phyloP scores from a whole-genome alignment of 768 basidiomycete species.

The Amanita brunnescens region DNA sequence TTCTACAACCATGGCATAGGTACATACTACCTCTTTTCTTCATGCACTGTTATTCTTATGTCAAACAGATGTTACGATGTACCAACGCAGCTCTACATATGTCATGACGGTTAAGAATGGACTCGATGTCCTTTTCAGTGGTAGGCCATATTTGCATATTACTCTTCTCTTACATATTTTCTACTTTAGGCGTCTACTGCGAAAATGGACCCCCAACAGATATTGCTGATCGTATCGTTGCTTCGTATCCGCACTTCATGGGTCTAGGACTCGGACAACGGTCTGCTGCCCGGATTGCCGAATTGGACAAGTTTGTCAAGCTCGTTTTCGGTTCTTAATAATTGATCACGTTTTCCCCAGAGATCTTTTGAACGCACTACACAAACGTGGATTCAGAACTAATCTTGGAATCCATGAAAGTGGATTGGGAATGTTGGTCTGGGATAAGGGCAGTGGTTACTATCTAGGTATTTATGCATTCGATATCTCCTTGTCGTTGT shows the following conservation, averaged over 20 bases:
- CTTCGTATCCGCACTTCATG: slow-evolving; percentile 34
- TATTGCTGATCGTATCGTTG: slow-evolving; percentile 40
- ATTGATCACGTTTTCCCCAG: slow-evolving; percentile 18
- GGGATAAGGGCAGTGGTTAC: slow-evolving; percentile 28
- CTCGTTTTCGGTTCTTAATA: background rate
- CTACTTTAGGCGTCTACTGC: slow-evolving; percentile 25
- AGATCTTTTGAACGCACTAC: slow-evolving; percentile 37
- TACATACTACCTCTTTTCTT: background rate
- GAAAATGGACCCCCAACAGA: slow-evolving; percentile 43
- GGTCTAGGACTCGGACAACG: slow-evolving; percentile 15
- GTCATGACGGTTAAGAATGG: slow-evolving; percentile 15
- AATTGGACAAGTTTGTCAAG: slow-evolving; percentile 27
- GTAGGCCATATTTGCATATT: slow-evolving; percentile 5
- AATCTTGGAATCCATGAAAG: slow-evolving; percentile 33
- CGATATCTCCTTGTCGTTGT: background rate
- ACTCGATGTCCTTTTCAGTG: slow-evolving; percentile 19
- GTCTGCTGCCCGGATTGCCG: slow-evolving; percentile 16
- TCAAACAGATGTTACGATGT: slow-evolving; percentile 7
- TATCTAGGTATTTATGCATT: slow-evolving; percentile 21
- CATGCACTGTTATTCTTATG: background rate
- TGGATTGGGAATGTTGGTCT: slow-evolving; percentile 27
- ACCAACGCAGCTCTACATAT: slow-evolving; percentile 7
- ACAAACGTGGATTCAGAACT: slow-evolving; percentile 37
- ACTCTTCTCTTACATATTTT: background rate
- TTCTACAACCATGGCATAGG: slow-evolving; percentile 14